These are phyloP conservation scores for Fomitopsis pinicola DNA, from an alignment of 1,284 basidiomycete species.

Conservation along the genomic window DNA sequence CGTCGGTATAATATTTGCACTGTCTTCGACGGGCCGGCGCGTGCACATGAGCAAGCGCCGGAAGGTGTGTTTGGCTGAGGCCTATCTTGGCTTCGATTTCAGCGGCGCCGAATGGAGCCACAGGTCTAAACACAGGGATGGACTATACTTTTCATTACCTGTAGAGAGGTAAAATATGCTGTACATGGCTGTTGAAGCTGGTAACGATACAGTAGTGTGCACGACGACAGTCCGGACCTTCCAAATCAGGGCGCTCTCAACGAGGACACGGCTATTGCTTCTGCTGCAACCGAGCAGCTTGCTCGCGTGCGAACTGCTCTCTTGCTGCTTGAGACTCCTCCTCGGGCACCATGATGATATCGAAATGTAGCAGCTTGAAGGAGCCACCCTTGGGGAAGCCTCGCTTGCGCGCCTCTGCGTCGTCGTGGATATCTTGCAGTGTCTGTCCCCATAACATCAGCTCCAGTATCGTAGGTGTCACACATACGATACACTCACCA, in stretches of 20 bases:
- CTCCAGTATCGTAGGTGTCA: neutral
- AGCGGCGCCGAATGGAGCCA: too few relatives aligned
- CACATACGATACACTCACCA: slow-evolving; percentile 34
- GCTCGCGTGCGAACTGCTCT: slow-evolving; percentile 23
- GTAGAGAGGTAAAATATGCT: neutral
- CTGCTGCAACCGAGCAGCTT: slow-evolving; percentile 8
- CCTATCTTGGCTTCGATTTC: too few relatives aligned
- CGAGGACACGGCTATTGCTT: slow-evolving; percentile 8
- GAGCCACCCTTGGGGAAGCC: slow-evolving; percentile 58
- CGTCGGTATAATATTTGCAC: too few relatives aligned
- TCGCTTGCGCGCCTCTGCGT: slow-evolving; percentile 48
- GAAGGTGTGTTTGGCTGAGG: too few relatives aligned
- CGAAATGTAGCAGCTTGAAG: slow-evolving; percentile 57
- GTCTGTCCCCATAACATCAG: slow-evolving; percentile 30
- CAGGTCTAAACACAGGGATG: too few relatives aligned
- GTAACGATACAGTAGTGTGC: neutral
- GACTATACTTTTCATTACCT: neutral
- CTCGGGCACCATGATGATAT: slow-evolving; percentile 58
- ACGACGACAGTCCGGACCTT: neutral
- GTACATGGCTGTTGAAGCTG: neutral
- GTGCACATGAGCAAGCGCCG: too few relatives aligned
- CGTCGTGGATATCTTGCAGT: slow-evolving; percentile 46
- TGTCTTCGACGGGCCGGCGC: too few relatives aligned
- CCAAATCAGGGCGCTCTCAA: neutral
- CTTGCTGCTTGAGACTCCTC: slow-evolving; percentile 38